These are phyloP conservation scores for Trifolium fragiferum DNA, from an alignment of 306 rosid species.

Conservation along the genomic window DNA sequence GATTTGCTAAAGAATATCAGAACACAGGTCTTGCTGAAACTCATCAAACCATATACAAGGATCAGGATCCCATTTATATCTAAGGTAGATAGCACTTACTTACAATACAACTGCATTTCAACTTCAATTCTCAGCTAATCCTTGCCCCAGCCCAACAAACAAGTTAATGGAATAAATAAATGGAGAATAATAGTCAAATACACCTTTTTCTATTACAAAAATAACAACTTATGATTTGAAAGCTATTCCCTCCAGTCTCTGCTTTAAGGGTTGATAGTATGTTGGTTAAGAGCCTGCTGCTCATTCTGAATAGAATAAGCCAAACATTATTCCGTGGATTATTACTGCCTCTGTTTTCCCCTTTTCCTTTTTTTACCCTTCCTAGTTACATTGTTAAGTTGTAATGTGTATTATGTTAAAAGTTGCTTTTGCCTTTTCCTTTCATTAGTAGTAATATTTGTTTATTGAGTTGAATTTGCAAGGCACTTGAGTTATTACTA, in stretches of 20 bases:
- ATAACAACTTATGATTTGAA: not conserved
- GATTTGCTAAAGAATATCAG: constrained; percentile 95
- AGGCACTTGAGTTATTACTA: constrained; percentile 13
- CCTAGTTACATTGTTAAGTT: constrained; percentile 4
- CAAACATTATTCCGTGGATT: constrained; percentile 1
- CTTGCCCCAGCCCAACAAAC: not conserved
- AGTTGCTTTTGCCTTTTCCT: constrained; percentile 6
- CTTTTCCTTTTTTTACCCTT: not conserved
- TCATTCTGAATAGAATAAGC: constrained; percentile 31
- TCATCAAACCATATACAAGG: constrained; percentile 96
- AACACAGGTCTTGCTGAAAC: constrained; percentile 96
- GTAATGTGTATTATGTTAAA: constrained; percentile 10
- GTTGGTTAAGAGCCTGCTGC: constrained; percentile 28
- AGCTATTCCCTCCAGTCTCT: not conserved
- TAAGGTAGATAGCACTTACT: constrained; percentile 57
- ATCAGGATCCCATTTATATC: constrained; percentile 96
- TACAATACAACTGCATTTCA: not conserved
- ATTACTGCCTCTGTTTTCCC: not conserved
- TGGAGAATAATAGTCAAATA: constrained; percentile 22
- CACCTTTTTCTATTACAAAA: constrained; percentile 2
- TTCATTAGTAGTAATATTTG: not conserved
- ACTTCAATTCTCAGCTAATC: constrained; percentile 12
- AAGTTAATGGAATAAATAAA: constrained; percentile 1
- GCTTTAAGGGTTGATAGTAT: constrained; percentile 27
- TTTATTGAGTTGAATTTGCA: constrained; percentile 11